Evolutionary conservation across 2,329 filamentous ascomycete genomes (phyloP), one percentile per base, ranked within the genome.

Genomic region (Cladosporium halotolerans): DNA sequence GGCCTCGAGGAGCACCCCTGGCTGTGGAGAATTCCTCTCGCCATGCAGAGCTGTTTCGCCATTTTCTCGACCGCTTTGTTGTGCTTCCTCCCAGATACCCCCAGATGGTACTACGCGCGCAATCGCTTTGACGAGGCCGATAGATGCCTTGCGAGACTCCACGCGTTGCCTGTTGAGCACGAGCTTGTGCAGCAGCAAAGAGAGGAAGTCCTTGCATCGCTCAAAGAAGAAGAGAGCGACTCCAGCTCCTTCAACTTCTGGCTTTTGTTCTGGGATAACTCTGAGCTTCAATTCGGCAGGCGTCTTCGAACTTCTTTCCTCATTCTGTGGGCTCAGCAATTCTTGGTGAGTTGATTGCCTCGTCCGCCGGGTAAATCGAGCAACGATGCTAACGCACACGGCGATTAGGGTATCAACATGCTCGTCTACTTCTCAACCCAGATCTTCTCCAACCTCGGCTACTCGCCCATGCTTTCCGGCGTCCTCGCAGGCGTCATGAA

Each of bases 271-370:
- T 72, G 69, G 70, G 69, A 73, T 55, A 64, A 59, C 46, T 67
- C 62, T 3, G 66, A 69, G 40, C 59, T 71, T 2, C 60, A 65
- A 53, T 66, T 66, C 10, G 69, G 68, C n/a, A 62, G 67, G 6
- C 66, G 70, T 7, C 61, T 72, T 9, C 61, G 70, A 5, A 71
- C 70, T 4, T 67, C 67, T 5, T 72, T 70, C 58, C 52, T 71
- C 51, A 67, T 72, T 36, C 57, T 61, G 9, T 62, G 58, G 48
- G 58, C 58, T 6, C 61, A 63, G 53, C 63, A 68, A 39, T 65
- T 65, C 33, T 39, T 39, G 36, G 36, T 39, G n/a, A 14, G 36
- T 39, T n/a, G n/a, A n/a, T n/a, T n/a, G n/a, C n/a, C n/a, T n/a
- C n/a, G n/a, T n/a, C n/a, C n/a, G n/a, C n/a, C n/a, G n/a, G n/a